Evolutionary conservation across 2,329 filamentous ascomycete genomes (phyloP).

Genomic region (Aureobasidium subglaciale): DNA sequence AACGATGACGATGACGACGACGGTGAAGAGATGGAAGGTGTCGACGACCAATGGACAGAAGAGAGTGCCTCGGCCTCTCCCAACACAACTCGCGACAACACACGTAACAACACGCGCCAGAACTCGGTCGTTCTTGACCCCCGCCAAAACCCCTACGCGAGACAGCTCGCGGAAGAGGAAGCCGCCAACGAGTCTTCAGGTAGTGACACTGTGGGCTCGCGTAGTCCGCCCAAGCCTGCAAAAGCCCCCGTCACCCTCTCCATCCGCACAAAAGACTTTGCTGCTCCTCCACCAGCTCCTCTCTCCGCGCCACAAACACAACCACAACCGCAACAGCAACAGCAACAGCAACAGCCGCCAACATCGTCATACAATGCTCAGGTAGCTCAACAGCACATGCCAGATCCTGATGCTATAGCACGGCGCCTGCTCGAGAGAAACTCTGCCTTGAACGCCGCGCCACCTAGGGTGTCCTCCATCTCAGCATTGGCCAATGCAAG

Average conservation of each 20-base stretch:
- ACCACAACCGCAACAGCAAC: too few relatives aligned
- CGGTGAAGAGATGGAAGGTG: constrained; percentile 19
- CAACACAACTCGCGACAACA: constrained; percentile 19
- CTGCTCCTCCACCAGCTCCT: not conserved
- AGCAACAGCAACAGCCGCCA: constrained; percentile 2
- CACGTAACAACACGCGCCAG: constrained; percentile 19
- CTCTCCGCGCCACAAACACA: not conserved
- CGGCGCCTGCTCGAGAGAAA: constrained; percentile 59
- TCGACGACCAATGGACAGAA: constrained; percentile 20
- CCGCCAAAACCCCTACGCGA: constrained; percentile 13
- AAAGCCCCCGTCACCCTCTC: not conserved
- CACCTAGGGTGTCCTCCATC: constrained; percentile 59
- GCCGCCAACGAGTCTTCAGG: not conserved
- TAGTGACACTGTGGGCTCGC: not conserved
- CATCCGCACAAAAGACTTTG: constrained; percentile 14
- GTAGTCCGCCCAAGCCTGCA: not conserved
- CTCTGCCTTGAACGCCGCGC: constrained; percentile 50
- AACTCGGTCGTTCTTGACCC: constrained; percentile 20
- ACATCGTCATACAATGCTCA: constrained; percentile 10
- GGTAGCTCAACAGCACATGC: constrained; percentile 20
- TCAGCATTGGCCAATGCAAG: constrained; percentile 36
- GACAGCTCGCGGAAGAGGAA: not conserved
- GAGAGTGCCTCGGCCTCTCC: constrained; percentile 20
- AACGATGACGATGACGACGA: constrained; percentile 22
- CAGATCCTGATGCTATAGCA: constrained; percentile 60